A percentile compares a stretch with the other conserved stretches of the same genome.
Evolutionary conservation across 805 yeast genomes (phyloP).

Genomic region (Nematodospora valgi): DNA sequence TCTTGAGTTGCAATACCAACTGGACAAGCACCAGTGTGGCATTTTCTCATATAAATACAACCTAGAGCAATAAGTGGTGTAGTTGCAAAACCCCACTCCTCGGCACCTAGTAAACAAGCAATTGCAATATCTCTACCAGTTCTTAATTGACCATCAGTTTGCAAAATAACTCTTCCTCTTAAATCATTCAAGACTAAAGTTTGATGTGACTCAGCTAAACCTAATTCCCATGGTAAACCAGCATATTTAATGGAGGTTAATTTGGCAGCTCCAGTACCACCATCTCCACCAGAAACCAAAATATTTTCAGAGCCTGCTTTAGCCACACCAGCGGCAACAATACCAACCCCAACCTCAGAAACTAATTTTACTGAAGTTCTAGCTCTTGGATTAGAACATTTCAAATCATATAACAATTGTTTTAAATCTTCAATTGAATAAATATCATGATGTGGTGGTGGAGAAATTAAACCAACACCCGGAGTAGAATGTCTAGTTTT

Average conservation of each 20-base stretch:
- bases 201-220: slow-evolving; percentile 97
- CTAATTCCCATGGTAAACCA: slow-evolving; percentile 98
- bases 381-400: slow-evolving; percentile 96
- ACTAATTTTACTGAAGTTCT: slow-evolving; percentile 95
- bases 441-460: slow-evolving; percentile 98
- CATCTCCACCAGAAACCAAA: slow-evolving; percentile 95
- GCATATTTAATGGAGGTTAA: slow-evolving; percentile 97
- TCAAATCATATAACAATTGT: slow-evolving; percentile 92
- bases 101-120: slow-evolving; percentile 96
- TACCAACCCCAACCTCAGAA: slow-evolving; percentile 98
- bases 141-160: slow-evolving; percentile 97
- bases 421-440: slow-evolving; percentile 97
- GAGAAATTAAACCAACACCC: slow-evolving; percentile 94
- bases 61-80: slow-evolving; percentile 97
- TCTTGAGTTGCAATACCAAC: slow-evolving; percentile 99
- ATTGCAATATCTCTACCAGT: slow-evolving; percentile 97
- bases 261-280: slow-evolving; percentile 99
- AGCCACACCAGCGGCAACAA: slow-evolving; percentile 98
- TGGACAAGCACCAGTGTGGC: slow-evolving; percentile 88
- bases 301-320: slow-evolving; percentile 98
- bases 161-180: slow-evolving; percentile 92
- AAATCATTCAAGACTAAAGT: slow-evolving; percentile 92
- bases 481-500: slow-evolving; percentile 95
- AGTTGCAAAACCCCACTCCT: slow-evolving; percentile 97
- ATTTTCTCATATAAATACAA: slow-evolving; percentile 91